These are phyloP conservation scores for Cronartium ribicola DNA, from an alignment of 1,284 basidiomycete genomes.

Conservation along the genomic window DNA sequence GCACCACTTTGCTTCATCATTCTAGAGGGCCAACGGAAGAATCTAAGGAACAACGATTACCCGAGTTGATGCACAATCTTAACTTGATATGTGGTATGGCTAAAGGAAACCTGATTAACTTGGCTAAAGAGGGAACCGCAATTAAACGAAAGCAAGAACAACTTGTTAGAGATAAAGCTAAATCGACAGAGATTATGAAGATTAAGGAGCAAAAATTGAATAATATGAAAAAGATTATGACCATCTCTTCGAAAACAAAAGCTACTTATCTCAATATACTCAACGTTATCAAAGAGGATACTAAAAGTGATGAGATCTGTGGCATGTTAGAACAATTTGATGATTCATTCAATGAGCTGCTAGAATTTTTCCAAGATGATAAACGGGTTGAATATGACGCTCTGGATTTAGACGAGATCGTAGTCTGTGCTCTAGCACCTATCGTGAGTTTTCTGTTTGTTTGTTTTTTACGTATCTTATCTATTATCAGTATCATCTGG, in stretches of 20 bases:
- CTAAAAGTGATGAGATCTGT: constrained; percentile 54
- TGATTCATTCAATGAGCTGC: constrained; percentile 66
- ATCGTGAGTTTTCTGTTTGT: constrained; percentile 57
- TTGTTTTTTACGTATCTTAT: constrained; percentile 49
- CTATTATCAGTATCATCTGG: constrained; percentile 48
- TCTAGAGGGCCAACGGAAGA: constrained; percentile 33
- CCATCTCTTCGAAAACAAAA: constrained; percentile 22
- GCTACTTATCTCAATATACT: constrained; percentile 20
- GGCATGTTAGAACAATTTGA: constrained; percentile 68
- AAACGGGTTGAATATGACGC: constrained; percentile 47
- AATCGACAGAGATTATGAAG: constrained; percentile 64
- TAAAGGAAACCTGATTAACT: constrained; percentile 73
- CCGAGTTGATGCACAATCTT: constrained; percentile 92
- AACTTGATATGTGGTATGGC: constrained; percentile 76
- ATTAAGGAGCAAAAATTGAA: constrained; percentile 46
- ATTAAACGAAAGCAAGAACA: constrained; percentile 73
- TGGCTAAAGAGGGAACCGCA: constrained; percentile 80
- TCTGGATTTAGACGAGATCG: constrained; percentile 70
- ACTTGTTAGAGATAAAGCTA: constrained; percentile 65
- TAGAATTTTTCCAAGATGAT: constrained; percentile 72
- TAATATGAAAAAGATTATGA: constrained; percentile 43
- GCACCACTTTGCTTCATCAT: constrained; percentile 69
- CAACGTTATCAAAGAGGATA: constrained; percentile 24
- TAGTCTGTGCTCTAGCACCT: constrained; percentile 83
- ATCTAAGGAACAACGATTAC: constrained; percentile 56